Base-by-base conservation (phyloP, 192 early-diverging fungal genomes). In the Pecoramyces ruminantium region DNA sequence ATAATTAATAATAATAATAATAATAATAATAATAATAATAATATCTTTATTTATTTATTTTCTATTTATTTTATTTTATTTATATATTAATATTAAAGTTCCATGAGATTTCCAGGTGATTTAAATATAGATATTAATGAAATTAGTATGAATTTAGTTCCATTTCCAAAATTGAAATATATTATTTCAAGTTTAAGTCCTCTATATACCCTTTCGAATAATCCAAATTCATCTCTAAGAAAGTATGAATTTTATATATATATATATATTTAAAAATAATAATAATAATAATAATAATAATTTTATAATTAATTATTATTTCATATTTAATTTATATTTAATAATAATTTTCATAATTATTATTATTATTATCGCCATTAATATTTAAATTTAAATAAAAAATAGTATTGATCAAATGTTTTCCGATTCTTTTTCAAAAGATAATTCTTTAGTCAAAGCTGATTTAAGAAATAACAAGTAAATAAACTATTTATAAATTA, bases 81-180 rank as follows among this genome's bases (percentile, higher is more conserved):
- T n/a, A n/a, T n/a, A n/a, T n/a, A n/a, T n/a, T n/a, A n/a, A n/a
- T n/a, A 34, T 42, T 28, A 17, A 80, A 91, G 89, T 81, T 91
- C 90, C 28, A 88, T 87, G 84, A 77, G 90, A 39, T 91, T 91
- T 83, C 84, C 86, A 78, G 90, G 90, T 5, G 81, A 82, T 29
- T 85, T 91, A 85, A 91, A 91, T 80, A 88, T 91, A 13, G 90
- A 91, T 83, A 91, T 91, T 78, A 89, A 88, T 81, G 90, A 91
- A 77, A 90, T 91, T 79, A 86, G 87, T 34, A 90, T 89, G 30
- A 91, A 91, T 78, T 80, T 91, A 17, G 88, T 91, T 38, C 90
- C 90, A 28, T 91, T 90, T 85, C 90, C 89, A 21, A 81, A 84
- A 28, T 81, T 88, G 25, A 90, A 90, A 82, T 90, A 86, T 29